Evolutionary conservation across 331 rosid species (phyloP), one percentile per base, ranked within the genome.

Genomic region (Malus hybrid): DNA sequence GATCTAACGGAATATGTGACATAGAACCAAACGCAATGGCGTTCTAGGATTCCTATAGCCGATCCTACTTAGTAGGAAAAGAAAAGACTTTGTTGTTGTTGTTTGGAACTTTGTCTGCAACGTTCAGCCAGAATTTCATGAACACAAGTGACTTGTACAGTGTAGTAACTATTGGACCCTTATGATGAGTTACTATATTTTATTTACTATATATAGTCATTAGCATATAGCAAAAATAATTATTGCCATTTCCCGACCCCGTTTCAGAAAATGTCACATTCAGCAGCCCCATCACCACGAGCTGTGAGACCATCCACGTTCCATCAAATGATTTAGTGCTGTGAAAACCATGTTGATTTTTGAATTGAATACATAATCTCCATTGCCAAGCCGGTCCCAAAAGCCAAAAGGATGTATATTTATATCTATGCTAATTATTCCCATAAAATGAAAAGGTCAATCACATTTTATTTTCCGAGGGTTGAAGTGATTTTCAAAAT

Each of bases 251-350:
- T 73, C 71, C 79, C 74, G 80, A 63, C 87, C 66, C 79, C 42
- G 68, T 69, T 30, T 55, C 75, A 68, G 53, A 52, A 81, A 67
- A 14, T 63, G 78, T 86, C 85, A 28, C 60, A 78, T 60, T 82
- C 85, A 77, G 65, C 69, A 63, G 71, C 71, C 80, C 58, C 66
- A 60, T 73, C 39, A 57, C 55, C 19, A 66, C n/a, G 57, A 68
- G 77, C 79, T 15, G 70, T 68, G 84, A 79, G 24, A 58, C 87
- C 80, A 66, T 80, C 83, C 90, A 79, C 79, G 82, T 84, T 86
- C 71, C 44, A 76, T 56, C 48, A 63, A 88, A 81, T 81, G 86
- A 36, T 36, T 1, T 36, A 73, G 76, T 81, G 71, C 75, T 62
- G 68, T 68, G 81, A 78, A 77, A 80, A 74, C 78, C 10, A 71